phyloP scores from a whole-genome alignment of 208 protist species.

The Acanthamoeba castellanii region DNA sequence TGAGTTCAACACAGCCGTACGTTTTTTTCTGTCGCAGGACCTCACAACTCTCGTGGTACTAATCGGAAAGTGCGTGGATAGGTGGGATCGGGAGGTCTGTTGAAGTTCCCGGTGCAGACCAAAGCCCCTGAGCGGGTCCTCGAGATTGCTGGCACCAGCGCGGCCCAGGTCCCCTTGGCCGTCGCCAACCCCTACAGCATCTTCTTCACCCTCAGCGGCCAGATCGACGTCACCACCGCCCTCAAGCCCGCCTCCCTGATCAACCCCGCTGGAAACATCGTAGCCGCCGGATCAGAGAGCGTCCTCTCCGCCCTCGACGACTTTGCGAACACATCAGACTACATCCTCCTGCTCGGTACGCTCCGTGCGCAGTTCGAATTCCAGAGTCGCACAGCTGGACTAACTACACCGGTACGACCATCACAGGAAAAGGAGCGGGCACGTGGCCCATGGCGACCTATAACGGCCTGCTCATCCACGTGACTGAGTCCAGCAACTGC shows the following conservation, averaged over 20 bases:
- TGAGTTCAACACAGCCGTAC: not conserved
- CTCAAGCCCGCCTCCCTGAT: not conserved
- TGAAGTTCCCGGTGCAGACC: not conserved
- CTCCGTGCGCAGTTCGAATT: not conserved
- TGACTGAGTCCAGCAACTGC: not conserved
- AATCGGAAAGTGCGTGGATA: not conserved
- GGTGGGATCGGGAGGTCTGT: not conserved
- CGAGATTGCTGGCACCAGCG: not conserved
- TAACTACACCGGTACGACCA: not conserved
- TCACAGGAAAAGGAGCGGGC: not conserved
- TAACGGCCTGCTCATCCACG: constrained; percentile 6
- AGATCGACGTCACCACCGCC: not conserved
- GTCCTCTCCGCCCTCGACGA: not conserved
- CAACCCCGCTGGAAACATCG: not conserved
- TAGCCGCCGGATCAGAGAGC: not conserved
- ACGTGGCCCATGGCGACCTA: constrained; percentile 1
- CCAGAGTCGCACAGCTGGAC: no score
- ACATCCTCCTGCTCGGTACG: not conserved
- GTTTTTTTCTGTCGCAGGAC: not conserved
- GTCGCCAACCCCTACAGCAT: not conserved
- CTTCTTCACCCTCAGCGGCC: not conserved
- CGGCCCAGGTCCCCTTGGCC: not conserved
- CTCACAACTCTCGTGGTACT: not conserved
- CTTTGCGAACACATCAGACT: constrained; percentile 27
- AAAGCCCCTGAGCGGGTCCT: not conserved